Evolutionary conservation across 2,329 filamentous ascomycete species (phyloP), one percentile per base, ranked within the genome.

Genomic region (Alternaria longipes): DNA sequence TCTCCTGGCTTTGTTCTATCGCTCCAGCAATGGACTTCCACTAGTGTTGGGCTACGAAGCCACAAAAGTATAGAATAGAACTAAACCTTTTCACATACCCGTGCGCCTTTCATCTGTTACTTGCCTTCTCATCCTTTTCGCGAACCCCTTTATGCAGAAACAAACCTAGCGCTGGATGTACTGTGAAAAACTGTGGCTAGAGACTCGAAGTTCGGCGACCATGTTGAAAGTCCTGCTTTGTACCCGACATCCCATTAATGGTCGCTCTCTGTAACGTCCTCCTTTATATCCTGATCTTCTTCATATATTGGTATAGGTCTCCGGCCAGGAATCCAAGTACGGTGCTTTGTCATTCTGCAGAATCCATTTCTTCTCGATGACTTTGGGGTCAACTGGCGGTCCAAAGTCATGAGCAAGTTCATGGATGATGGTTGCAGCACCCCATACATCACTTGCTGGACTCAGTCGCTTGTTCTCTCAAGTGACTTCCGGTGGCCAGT

Each of bases 401-500:
- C 56, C 38, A 24, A 68, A 68, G 11, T 46, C 50, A 20, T 72
- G 64, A 3, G 66, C 69, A 2, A 75, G 50, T 20, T 63, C 63
- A 50, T 74, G 68, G 4, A 77, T 65, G 7, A 74, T 59, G 8
- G 67, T 54, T 8, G 71, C 74, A 3, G 69, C 41, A 2, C 64
- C 62, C 74, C 74, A 77, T 4, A 76, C 62, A 56, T 76, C 72
- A 11, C 63, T 64, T 4, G 60, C 63, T 4, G 60, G 58, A 6
- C 61, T 62, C 2, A 56, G 47, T 9, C 49, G 20, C 24, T 56
- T 62, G 4, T 46, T 54, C 28, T 71, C 65, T 53, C 65, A 73
- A 1, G 58, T 66, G 24, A 66, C 54, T 36, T 74, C 70, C 14
- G 70, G 69, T 18, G 73, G 66, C 64, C 69, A 73, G 44, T 53